Conservation (phyloP, 1,139 yeast genomes). For the Kurtzmaniella quercitrusa region DNA sequence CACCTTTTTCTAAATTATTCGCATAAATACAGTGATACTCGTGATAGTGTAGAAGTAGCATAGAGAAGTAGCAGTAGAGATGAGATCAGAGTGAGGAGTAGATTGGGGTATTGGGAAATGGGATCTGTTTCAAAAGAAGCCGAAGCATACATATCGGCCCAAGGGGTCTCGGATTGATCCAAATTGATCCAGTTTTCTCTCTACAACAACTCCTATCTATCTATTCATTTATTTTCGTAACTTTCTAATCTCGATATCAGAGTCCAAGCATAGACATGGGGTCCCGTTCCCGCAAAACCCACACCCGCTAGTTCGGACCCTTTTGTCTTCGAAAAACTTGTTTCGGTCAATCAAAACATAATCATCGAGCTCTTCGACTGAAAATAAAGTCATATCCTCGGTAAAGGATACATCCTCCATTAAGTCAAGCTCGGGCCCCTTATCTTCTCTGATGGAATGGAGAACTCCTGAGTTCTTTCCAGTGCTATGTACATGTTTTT, state of each 20-base stretch:
- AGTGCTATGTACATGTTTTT: not conserved
- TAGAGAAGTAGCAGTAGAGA: not conserved
- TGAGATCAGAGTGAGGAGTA: not conserved
- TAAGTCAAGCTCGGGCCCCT: not conserved
- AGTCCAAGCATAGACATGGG: conserved; percentile 40
- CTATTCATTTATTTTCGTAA: not conserved
- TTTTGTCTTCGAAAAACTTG: conserved; percentile 1
- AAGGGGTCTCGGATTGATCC: no score
- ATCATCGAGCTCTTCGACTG: conserved; percentile 4
- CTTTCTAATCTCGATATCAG: conserved; percentile 13
- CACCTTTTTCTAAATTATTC: conserved; percentile 30
- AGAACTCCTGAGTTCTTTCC: conserved; percentile 1
- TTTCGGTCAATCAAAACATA: conserved; percentile 5
- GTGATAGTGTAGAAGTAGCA: not conserved
- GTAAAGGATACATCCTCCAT: not conserved
- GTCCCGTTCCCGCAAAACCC: conserved; percentile 42
- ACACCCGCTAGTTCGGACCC: conserved; percentile 21
- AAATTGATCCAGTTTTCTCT: no score
- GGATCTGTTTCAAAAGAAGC: no score
- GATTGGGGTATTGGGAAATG: not conserved
- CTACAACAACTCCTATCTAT: not conserved
- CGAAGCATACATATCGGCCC: no score
- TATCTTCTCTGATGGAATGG: conserved; percentile 1
- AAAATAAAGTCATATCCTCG: conserved; percentile 1
- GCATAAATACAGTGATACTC: not conserved